A percentile compares a stretch with the other conserved stretches of the same genome.
Evolutionary conservation across 2,329 filamentous ascomycete genomes (phyloP).

Genomic region (Apiospora pterosperma): DNA sequence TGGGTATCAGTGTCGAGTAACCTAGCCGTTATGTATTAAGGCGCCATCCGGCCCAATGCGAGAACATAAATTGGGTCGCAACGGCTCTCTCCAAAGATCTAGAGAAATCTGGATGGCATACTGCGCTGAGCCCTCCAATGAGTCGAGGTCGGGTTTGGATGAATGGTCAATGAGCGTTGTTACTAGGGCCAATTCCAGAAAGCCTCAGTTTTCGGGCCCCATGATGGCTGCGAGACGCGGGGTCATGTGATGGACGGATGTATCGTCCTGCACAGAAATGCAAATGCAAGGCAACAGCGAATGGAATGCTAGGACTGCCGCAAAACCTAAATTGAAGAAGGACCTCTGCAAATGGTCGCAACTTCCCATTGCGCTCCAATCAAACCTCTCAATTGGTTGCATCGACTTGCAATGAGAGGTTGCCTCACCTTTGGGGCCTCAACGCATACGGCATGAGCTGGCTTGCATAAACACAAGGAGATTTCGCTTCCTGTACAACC

Average conservation of each 20-base stretch:
- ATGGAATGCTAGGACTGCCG: background rate
- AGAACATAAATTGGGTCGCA: conserved; percentile 26
- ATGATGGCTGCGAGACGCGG: background rate
- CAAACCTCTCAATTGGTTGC: background rate
- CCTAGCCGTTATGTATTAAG: conserved; percentile 26
- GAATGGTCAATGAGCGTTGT: background rate
- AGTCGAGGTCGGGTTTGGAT: background rate
- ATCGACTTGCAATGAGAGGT: background rate
- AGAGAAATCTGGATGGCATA: conserved; percentile 13
- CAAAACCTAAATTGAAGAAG: background rate
- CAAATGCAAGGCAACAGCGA: background rate
- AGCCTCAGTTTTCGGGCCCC: background rate
- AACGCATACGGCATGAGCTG: background rate
- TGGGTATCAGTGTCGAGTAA: conserved; percentile 15
- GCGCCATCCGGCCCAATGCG: conserved; percentile 25
- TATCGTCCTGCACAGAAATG: background rate
- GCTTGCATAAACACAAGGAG: background rate
- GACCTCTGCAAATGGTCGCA: background rate
- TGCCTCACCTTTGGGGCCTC: background rate
- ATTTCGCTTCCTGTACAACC: background rate
- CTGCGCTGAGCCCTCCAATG: conserved; percentile 20
- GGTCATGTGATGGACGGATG: conserved; percentile 6
- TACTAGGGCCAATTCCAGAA: background rate
- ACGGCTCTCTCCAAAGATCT: conserved; percentile 13
- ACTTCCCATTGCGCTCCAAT: background rate